Evolutionary conservation across 2,329 filamentous ascomycete species (phyloP), one percentile per base, ranked within the genome.

Genomic region (Fusarium luffae): DNA sequence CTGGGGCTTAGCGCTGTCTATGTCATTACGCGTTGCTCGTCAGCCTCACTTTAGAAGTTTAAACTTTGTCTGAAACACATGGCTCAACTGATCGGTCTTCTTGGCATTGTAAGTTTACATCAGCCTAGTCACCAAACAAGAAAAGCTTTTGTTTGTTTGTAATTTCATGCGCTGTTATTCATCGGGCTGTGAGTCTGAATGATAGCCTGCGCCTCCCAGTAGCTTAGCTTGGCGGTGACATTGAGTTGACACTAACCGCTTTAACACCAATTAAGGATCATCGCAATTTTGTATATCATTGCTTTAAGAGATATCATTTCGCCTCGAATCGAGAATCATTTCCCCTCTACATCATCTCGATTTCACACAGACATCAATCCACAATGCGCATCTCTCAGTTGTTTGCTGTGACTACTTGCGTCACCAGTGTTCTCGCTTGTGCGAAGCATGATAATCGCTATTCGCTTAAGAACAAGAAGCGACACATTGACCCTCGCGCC

Each of bases 181-280:
- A 10, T 8, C 12, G 14, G 32, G 49, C 49, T 42, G 49, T 16
- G 18, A 41, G 13, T 28, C n/a, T 10, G 12, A 13, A 16, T 7
- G 4, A 27, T 16, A 41, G 7, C 21, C 19, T 34, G 57, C 57
- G 59, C 47, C 47, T 40, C 32, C 21, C 8, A 7, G 5, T 42
- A 25, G 34, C 32, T 52, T 16, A 19, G 44, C 59, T 68, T 68
- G 64, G 64, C 64, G 34, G 59, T 68, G 65, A 68, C 59, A 68
- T 56, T 7, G n/a, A 28, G 16, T 25, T 4, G 7, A 28, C 40
- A 42, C 42, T 54, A 61, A 19, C 30, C 54, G 6, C 7, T 40
- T 64, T n/a, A 28, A 30, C 16, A 19, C 14, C 43, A 19, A 18
- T 44, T 46, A 10, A 55, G 19, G 50, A 14, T 11, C 18, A 21